Percentiles rank a stretch among this genome's conserved stretches.
Conservation (phyloP, 805 yeast species). For the Komagataella pseudopastoris region DNA sequence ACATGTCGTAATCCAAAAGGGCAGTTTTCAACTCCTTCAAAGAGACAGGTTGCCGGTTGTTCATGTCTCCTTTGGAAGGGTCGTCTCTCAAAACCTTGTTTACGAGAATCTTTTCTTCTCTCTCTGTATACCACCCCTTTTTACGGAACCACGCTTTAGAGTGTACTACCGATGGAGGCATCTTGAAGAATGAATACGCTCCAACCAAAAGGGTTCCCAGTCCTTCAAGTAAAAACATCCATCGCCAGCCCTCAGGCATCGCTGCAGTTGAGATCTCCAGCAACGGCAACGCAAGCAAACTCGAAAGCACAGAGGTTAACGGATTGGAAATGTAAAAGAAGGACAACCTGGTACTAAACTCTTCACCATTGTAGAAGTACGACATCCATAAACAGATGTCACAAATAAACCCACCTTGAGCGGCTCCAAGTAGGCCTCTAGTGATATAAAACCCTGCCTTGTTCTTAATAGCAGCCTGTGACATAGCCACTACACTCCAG, state of each 20-base stretch:
- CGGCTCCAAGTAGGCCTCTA: conserved; percentile 37
- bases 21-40: conserved; percentile 24
- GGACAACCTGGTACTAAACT: conserved; percentile 44
- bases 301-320: conserved; percentile 27
- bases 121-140: conserved; percentile 30
- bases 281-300: conserved; percentile 38
- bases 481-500: conserved; percentile 45
- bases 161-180: conserved; percentile 22
- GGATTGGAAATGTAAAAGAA: conserved; percentile 48
- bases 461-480: conserved; percentile 30
- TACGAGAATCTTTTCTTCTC: conserved; percentile 44
- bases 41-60: conserved; percentile 41
- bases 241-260: conserved; percentile 46
- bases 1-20: conserved; percentile 33
- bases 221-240: conserved; percentile 57
- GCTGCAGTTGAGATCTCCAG: conserved; percentile 31
- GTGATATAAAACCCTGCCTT: conserved; percentile 30
- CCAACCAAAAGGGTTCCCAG: conserved; percentile 41
- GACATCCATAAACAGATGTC: conserved; percentile 52
- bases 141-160: conserved; percentile 14
- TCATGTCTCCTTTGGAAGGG: conserved; percentile 52
- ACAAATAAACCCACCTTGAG: conserved; percentile 65
- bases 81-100: conserved; percentile 50
- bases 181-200: conserved; percentile 14
- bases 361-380: conserved; percentile 48